phyloP scores from a whole-genome alignment of 1,139 yeast genomes.

The Scheffersomyces titani region DNA sequence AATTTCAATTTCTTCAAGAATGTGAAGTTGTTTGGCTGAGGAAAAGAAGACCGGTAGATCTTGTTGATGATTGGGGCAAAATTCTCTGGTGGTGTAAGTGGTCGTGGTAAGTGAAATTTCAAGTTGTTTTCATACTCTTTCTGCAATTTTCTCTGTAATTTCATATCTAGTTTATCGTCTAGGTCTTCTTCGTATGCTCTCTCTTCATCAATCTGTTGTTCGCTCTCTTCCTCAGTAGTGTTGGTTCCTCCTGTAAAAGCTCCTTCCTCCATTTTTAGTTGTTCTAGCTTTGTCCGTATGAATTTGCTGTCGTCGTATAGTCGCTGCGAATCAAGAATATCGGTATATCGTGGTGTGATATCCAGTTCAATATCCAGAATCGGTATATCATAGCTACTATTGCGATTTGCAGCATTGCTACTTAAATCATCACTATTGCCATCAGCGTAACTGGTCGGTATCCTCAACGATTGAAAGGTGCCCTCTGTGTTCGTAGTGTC shows the following conservation, averaged over 20 bases:
- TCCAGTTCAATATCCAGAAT: constrained; percentile 9
- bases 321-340: constrained; percentile 8
- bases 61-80: constrained; percentile 80
- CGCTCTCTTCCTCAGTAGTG: constrained; percentile 26
- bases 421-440: not conserved
- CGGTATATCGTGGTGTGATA: constrained; percentile 18
- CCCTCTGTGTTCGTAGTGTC: not conserved
- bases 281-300: constrained; percentile 38
- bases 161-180: constrained; percentile 42
- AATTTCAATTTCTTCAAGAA: constrained; percentile 64
- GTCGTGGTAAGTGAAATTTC: constrained; percentile 13
- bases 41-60: constrained; percentile 87
- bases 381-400: too few species aligned
- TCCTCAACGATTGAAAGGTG: not conserved
- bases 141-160: constrained; percentile 23
- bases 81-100: constrained; percentile 80
- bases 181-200: constrained; percentile 41
- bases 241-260: constrained; percentile 12
- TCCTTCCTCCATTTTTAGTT: constrained; percentile 25
- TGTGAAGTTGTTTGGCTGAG: constrained; percentile 76
- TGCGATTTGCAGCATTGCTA: too few species aligned
- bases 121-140: constrained; percentile 16
- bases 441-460: not conserved
- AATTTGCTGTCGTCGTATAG: constrained; percentile 23
- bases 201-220: constrained; percentile 18